Percentiles rank a stretch among this genome's conserved stretches.
phyloP scores from a whole-genome alignment of 2,329 filamentous ascomycete species.

The Orbilia quercus region DNA sequence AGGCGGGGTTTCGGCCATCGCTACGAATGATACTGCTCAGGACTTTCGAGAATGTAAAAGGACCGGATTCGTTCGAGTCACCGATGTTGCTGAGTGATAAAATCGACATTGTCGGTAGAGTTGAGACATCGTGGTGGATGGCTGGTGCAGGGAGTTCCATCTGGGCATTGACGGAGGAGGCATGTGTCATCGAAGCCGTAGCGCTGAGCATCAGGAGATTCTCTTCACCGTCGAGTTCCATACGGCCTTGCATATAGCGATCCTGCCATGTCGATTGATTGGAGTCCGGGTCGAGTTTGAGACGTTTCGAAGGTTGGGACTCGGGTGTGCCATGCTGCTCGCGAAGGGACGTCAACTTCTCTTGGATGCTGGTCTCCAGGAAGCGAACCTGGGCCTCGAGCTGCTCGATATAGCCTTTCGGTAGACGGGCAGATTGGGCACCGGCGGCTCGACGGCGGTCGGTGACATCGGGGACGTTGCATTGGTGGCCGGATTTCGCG shows the following conservation, averaged over 20 bases:
- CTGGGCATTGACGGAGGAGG: slow-evolving; percentile 47
- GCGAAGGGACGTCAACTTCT: slow-evolving; percentile 51
- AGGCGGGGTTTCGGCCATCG: slow-evolving; percentile 52
- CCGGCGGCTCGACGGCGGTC: slow-evolving; percentile 52
- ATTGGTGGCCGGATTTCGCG: slow-evolving; percentile 55
- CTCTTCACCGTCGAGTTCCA: slow-evolving; percentile 55
- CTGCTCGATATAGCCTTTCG: slow-evolving; percentile 55
- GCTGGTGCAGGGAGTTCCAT: slow-evolving; percentile 53
- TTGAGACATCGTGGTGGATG: slow-evolving; percentile 53
- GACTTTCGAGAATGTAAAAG: slow-evolving; percentile 55
- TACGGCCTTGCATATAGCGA: slow-evolving; percentile 50
- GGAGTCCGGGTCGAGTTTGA: slow-evolving; percentile 43
- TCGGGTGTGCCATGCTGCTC: slow-evolving; percentile 49
- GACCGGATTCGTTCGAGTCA: slow-evolving; percentile 55
- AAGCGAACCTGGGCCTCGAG: slow-evolving; percentile 54
- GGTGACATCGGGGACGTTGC: slow-evolving; percentile 55
- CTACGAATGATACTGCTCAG: slow-evolving; percentile 52
- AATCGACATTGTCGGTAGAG: slow-evolving; percentile 54
- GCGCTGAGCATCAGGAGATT: slow-evolving; percentile 51
- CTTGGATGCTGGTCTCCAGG: slow-evolving; percentile 56
- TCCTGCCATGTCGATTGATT: slow-evolving; percentile 49
- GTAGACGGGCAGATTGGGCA: slow-evolving; percentile 51
- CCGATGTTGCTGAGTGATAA: slow-evolving; percentile 56
- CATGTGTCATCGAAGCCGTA: slow-evolving; percentile 52
- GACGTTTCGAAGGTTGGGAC: slow-evolving; percentile 46